Base-by-base conservation (phyloP, 2,329 filamentous ascomycete genomes). In the Pseudogymnoascus sp. region DNA sequence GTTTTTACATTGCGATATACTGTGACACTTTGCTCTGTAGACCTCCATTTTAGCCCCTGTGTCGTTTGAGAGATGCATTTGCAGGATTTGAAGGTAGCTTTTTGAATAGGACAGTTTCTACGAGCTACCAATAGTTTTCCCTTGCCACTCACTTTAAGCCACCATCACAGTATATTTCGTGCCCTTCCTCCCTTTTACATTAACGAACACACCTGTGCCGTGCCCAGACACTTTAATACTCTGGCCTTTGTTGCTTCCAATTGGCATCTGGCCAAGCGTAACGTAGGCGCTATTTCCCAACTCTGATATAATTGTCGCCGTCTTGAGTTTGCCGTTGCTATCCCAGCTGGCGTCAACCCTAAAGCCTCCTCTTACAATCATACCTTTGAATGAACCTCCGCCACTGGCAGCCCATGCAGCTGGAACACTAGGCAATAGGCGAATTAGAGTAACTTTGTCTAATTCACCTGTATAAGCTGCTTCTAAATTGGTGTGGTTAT, bases 371-470 rank as follows among this genome's bases (percentile, higher is more conserved):
- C 65, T 60, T 4, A 62, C 59, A 13, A 65, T 52, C 15, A 66
- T 60, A 3, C 65, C 64, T 5, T 39, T 64, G 12, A 66, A 62
- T n/a, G 33, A 60, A 28, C 60, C 60, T 19, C 37, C 37, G 2
- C 63, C 62, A 45, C 59, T 61, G 12, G 62, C 38, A 7, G 62
- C 61, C 7, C 66, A 41, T 2, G 65, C 63, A 3, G 63, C 33
- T 5, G 67, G 67, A 18, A 69, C 60, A 5, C 68, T 70, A 26
- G 68, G 67, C 9, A 67, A 48, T 15, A 65, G 63, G 37, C 37
- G 18, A 39, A 39, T 39, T 12, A 39, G 37, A 13, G 55, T 33
- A 2, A 19, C 55, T 37, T 19, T 57, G 18, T 57, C 7, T 3
- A 57, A 7, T 5, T 37, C 55, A 15, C 19, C 30, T n/a, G 55